Conservation (phyloP, 2,329 filamentous ascomycete genomes). For the Penicillium aurantiogriseum region DNA sequence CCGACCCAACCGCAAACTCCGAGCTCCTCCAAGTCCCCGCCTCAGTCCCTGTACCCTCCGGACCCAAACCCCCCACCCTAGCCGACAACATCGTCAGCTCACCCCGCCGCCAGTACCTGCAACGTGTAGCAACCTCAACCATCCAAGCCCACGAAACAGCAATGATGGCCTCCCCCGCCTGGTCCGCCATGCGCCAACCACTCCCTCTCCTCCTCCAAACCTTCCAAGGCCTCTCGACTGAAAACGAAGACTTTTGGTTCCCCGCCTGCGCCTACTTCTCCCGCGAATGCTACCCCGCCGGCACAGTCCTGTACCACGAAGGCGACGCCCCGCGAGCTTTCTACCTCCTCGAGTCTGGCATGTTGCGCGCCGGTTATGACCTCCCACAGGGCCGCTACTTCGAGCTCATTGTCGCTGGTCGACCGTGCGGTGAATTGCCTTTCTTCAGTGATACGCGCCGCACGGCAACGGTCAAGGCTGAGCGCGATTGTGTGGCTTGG, state of each 20-base stretch:
- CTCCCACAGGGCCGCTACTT: slow-evolving; percentile 84
- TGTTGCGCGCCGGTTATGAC: slow-evolving; percentile 85
- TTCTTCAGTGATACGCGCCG: slow-evolving; percentile 91
- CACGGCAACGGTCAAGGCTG: slow-evolving; percentile 81
- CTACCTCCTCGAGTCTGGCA: slow-evolving; percentile 85
- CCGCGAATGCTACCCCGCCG: slow-evolving; percentile 64
- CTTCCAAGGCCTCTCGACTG: slow-evolving; percentile 82
- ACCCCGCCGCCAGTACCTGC: slow-evolving; percentile 74
- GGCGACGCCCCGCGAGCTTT: slow-evolving; percentile 79
- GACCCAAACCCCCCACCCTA: slow-evolving; percentile 21
- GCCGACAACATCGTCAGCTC: slow-evolving; percentile 65
- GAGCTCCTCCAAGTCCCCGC: slow-evolving; percentile 29
- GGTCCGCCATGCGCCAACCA: slow-evolving; percentile 85
- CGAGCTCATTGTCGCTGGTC: slow-evolving; percentile 89
- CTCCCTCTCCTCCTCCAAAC: slow-evolving; percentile 89
- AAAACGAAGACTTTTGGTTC: slow-evolving; percentile 97
- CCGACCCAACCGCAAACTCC: slow-evolving; percentile 6
- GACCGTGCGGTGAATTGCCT: slow-evolving; percentile 91
- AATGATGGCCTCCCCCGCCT: slow-evolving; percentile 59
- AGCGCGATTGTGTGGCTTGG: slow-evolving; percentile 82
- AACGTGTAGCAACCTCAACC: slow-evolving; percentile 73
- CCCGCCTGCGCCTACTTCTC: slow-evolving; percentile 72
- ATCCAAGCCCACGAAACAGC: slow-evolving; percentile 58
- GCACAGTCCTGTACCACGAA: slow-evolving; percentile 72
- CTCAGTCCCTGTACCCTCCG: slow-evolving; percentile 16